These are phyloP conservation scores for Boletus rubropictus DNA, from an alignment of 768 basidiomycete genomes.

Conservation along the genomic window DNA sequence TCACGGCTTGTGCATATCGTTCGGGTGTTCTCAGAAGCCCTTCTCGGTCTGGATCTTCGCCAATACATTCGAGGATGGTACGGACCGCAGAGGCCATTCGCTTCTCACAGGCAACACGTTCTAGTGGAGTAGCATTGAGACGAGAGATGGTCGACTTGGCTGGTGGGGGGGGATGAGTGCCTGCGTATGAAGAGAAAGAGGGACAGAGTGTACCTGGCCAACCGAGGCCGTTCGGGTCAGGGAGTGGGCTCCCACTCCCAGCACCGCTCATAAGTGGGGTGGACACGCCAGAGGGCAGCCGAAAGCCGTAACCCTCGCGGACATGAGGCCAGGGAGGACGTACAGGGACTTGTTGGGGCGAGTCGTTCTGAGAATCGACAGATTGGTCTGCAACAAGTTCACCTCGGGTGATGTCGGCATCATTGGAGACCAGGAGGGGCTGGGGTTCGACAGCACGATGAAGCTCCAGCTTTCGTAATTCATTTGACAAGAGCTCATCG, in stretches of 20 bases:
- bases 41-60: constrained; percentile 95
- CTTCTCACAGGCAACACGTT: constrained; percentile 65
- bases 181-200: constrained; percentile 4
- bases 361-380: constrained; percentile 7
- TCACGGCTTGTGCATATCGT: constrained; percentile 90
- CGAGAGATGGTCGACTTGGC: constrained; percentile 88
- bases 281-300: constrained; percentile 58
- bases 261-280: constrained; percentile 45
- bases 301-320: constrained; percentile 80
- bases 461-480: constrained; percentile 43
- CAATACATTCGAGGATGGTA: constrained; percentile 92
- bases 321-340: constrained; percentile 33
- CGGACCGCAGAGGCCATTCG: constrained; percentile 81
- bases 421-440: background rate
- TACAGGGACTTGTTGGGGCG: constrained; percentile 12
- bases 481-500: constrained; percentile 39
- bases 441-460: constrained; percentile 12
- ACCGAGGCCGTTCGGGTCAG: constrained; percentile 71
- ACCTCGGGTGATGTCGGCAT: constrained; percentile 9
- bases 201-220: constrained; percentile 70
- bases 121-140: constrained; percentile 70
- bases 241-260: constrained; percentile 32
- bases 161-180: constrained; percentile 28
- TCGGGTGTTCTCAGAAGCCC: constrained; percentile 90
- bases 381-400: constrained; percentile 2